A percentile compares a stretch with the other conserved stretches of the same genome.
Evolutionary conservation across 257 asterid genomes (phyloP).

Genomic region (Echites panduratus): DNA sequence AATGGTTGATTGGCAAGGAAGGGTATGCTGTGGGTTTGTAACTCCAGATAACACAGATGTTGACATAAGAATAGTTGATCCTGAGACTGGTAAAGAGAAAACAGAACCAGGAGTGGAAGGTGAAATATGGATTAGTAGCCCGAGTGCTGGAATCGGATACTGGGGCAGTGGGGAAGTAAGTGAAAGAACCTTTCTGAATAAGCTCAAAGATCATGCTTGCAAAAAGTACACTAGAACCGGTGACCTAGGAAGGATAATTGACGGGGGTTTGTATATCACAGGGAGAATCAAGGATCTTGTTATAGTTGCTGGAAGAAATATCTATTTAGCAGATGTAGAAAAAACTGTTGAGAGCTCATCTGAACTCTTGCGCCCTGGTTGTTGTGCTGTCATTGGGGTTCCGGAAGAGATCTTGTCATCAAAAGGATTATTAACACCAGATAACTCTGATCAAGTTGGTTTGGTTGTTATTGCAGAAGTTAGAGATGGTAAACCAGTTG

Average conservation of each 20-base stretch:
- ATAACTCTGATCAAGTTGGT: conserved; percentile 63
- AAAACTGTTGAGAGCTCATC: conserved; percentile 78
- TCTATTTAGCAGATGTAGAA: conserved; percentile 73
- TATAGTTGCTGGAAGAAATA: conserved; percentile 78
- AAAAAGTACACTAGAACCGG: conserved; percentile 63
- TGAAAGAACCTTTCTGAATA: conserved; percentile 43
- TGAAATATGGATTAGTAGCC: conserved; percentile 81
- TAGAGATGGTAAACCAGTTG: conserved; percentile 52
- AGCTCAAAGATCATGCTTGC: conserved; percentile 27
- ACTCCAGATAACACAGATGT: conserved; percentile 38
- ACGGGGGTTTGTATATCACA: conserved; percentile 59
- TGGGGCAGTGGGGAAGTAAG: conserved; percentile 62
- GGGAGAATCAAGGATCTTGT: conserved; percentile 88
- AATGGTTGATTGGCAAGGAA: conserved; percentile 79
- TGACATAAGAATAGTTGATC: conserved; percentile 57
- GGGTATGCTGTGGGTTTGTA: conserved; percentile 66
- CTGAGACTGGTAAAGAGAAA: conserved; percentile 50
- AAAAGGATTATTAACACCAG: conserved; percentile 53
- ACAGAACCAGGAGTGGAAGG: conserved; percentile 52
- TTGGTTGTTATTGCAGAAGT: conserved; percentile 79
- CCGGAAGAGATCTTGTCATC: conserved; percentile 62
- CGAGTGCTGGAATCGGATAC: conserved; percentile 76
- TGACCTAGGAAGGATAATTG: conserved; percentile 59
- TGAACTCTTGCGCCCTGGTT: conserved; percentile 69
- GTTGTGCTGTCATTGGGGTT: conserved; percentile 81